Base-by-base conservation (phyloP, 2,329 filamentous ascomycete genomes). In the Trichoderma sp. region DNA sequence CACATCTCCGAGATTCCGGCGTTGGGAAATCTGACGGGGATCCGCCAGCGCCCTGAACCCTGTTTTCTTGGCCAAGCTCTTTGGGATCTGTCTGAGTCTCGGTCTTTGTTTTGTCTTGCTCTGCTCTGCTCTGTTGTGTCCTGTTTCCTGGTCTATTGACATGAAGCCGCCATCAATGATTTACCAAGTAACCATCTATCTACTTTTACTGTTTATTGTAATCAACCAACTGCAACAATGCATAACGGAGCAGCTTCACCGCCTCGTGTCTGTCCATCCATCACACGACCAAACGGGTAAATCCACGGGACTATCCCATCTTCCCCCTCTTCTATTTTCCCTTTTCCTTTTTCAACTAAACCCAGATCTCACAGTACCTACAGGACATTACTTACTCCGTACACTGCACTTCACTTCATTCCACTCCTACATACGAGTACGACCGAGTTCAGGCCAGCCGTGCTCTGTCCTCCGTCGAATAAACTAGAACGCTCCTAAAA, bases 1-100 rank as follows among this genome's bases (percentile, higher is more conserved):
- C 45, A 67, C 71, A 31, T 74, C 50, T 60, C 71, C 71, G 71
- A 74, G 71, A 74, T 66, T 31, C 71, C 63, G 71, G 62, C 71
- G 71, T 73, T 73, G 71, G 69, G 60, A 50, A 50, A 65, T 71
- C 68, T 71, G 53, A 71, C 68, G 35, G 27, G 38, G 35, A 35
- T 53, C 71, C 60, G 60, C 71, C 64, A 41, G 14, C 12, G 27
- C 35, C 6, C 4, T 64, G 14, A 33, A 35, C 59, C 24, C 12
- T 60, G 18, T 60, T n/a, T 41, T 41, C 16, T 41, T 59, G 11
- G 50, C 35, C 14, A 27, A 27, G 33, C 60, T 24, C 9, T 53
- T 18, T 50, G 16, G 16, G 1, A 9, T 33, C 59, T 50, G 12
- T 31, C 18, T 29, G 5, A 35, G 35, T 41, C 38, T 41, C 38